Conservation (phyloP, 805 yeast species). For the Ogataea pignaliae region DNA sequence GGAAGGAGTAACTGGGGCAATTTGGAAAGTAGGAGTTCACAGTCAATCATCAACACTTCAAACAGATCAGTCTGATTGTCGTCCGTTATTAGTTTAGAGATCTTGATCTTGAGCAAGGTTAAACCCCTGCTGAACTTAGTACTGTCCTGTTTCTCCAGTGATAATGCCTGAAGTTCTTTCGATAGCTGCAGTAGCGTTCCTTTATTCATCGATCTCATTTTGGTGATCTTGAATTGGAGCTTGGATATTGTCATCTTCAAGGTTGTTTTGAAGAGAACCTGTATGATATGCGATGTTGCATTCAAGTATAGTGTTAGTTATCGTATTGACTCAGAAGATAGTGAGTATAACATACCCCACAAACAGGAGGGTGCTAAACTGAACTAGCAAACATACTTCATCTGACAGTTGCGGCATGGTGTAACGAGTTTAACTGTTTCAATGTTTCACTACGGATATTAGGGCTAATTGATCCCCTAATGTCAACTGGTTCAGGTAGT, state of each 20-base stretch:
- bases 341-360: too few species aligned
- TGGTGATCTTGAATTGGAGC: slow-evolving; percentile 22
- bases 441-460: too few species aligned
- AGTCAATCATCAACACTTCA: slow-evolving; percentile 20
- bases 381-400: too few species aligned
- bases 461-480: too few species aligned
- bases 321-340: too few species aligned
- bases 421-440: too few species aligned
- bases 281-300: background rate
- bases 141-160: background rate
- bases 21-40: slow-evolving; percentile 21
- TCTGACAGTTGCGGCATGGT: too few species aligned
- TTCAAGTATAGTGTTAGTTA: too few species aligned
- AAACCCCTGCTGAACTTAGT: slow-evolving; percentile 21
- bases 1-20: slow-evolving; percentile 8
- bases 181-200: slow-evolving; percentile 18
- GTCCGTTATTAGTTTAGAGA: slow-evolving; percentile 20
- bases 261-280: slow-evolving; percentile 21
- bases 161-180: slow-evolving; percentile 14
- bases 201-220: slow-evolving; percentile 24
- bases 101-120: slow-evolving; percentile 15
- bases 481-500: too few species aligned
- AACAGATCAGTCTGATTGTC: slow-evolving; percentile 22
- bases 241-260: slow-evolving; percentile 24
- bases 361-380: too few species aligned